These are phyloP conservation scores for Oropetium thomaeum DNA, from an alignment of 176 grass and related monocot genomes.

Conservation along the genomic window DNA sequence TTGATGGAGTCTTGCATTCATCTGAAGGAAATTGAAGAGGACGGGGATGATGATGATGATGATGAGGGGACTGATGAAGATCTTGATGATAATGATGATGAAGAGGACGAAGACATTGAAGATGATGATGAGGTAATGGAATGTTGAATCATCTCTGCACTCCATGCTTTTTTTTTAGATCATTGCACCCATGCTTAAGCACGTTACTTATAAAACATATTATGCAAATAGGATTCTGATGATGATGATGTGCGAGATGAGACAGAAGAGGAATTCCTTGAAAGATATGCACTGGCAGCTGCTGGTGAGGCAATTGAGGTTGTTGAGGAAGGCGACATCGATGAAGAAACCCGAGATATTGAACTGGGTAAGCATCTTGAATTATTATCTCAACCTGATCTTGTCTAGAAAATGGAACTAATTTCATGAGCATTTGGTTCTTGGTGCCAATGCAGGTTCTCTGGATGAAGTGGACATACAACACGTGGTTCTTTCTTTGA, in stretches of 20 bases:
- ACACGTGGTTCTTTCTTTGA: slow-evolving; percentile 37
- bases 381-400: background rate
- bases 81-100: slow-evolving; percentile 47
- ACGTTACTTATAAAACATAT: background rate
- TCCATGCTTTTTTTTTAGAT: background rate
- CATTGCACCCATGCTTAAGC: background rate
- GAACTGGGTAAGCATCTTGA: slow-evolving; percentile 48
- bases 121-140: slow-evolving; percentile 46
- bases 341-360: slow-evolving; percentile 63
- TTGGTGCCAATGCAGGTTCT: slow-evolving; percentile 40
- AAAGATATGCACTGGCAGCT: slow-evolving; percentile 66
- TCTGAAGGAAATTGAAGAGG: slow-evolving; percentile 64
- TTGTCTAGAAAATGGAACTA: background rate
- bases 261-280: slow-evolving; percentile 77
- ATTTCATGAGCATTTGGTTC: background rate
- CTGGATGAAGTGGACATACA: slow-evolving; percentile 54
- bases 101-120: slow-evolving; percentile 41
- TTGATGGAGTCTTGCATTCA: slow-evolving; percentile 68
- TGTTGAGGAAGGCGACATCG: slow-evolving; percentile 70
- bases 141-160: background rate
- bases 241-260: slow-evolving; percentile 68
- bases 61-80: slow-evolving; percentile 42
- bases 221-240: slow-evolving; percentile 66
- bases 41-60: slow-evolving; percentile 42
- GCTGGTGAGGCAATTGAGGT: slow-evolving; percentile 47